A percentile compares a stretch with the other conserved stretches of the same genome.
phyloP scores from a whole-genome alignment of 495 filamentous ascomycete genomes.

The Aspergillus avenaceus region DNA sequence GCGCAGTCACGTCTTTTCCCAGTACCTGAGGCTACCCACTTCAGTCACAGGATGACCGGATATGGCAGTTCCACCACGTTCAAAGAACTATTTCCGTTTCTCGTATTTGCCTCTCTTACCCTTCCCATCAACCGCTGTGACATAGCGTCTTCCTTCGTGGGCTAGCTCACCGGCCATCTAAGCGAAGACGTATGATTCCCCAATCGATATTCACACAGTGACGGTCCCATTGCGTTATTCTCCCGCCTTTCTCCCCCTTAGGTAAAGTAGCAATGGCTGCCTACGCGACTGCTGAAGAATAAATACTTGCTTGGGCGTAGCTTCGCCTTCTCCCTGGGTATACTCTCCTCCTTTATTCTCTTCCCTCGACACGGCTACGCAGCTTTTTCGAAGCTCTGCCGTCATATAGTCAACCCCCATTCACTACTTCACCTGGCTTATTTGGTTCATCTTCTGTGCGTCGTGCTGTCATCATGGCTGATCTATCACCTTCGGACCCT shows the following conservation, averaged over 20 bases:
- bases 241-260: not conserved
- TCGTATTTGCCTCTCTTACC: not conserved
- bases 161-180: not conserved
- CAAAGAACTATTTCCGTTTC: not conserved
- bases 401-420: too few relatives aligned
- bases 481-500: not conserved
- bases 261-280: not conserved
- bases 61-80: not conserved
- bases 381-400: too few relatives aligned
- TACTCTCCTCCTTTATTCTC: not conserved
- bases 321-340: not conserved
- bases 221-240: not conserved
- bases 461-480: not conserved
- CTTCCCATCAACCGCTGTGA: not conserved
- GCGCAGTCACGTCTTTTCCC: not conserved
- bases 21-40: not conserved
- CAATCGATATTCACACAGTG: not conserved
- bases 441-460: too few relatives aligned
- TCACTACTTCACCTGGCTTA: too few relatives aligned
- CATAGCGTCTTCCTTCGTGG: not conserved
- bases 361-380: too few relatives aligned
- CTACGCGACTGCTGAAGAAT: not conserved
- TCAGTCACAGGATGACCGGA: not conserved
- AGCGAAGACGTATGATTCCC: not conserved
- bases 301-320: not conserved